A percentile compares a stretch with the other conserved stretches of the same genome.
Evolutionary conservation across 192 early-diverging fungal species (phyloP).

Genomic region (Linnemannia elongata): DNA sequence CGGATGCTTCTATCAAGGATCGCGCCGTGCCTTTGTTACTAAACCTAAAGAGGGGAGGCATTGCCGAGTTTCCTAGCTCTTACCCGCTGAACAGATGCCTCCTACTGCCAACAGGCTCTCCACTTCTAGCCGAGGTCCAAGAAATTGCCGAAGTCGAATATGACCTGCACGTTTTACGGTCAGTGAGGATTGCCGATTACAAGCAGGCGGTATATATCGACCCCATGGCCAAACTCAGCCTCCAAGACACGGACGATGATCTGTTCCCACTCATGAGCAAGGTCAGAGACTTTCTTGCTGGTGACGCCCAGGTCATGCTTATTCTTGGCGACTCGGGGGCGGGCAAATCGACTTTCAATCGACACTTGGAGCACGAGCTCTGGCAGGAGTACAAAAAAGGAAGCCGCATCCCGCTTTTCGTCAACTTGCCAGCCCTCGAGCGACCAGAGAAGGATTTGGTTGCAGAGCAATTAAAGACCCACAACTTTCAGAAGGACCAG

Average conservation of each 20-base stretch:
- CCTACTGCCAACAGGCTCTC: no score
- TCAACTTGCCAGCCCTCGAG: background rate
- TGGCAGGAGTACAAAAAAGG: no score
- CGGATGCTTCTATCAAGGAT: background rate
- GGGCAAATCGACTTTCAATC: no score
- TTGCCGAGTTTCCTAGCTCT: background rate
- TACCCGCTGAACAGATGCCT: no score
- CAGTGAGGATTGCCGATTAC: background rate
- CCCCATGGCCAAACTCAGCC: background rate
- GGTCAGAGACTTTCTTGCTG: background rate
- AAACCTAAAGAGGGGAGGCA: background rate
- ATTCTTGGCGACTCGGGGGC: no score
- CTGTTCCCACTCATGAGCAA: background rate
- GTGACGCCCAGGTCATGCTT: slow-evolving; percentile 13
- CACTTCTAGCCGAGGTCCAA: no score
- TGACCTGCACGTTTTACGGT: background rate
- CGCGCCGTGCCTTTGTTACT: background rate
- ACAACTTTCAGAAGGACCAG: background rate
- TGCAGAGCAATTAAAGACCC: background rate
- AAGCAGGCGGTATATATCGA: background rate
- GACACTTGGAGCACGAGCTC: no score
- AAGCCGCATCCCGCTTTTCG: no score
- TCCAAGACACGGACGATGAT: background rate
- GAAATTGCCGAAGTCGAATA: no score
- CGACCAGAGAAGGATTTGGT: background rate